These are phyloP conservation scores for Dioscorea zingiberensis DNA, from an alignment of 106 monocot species.

Conservation along the genomic window DNA sequence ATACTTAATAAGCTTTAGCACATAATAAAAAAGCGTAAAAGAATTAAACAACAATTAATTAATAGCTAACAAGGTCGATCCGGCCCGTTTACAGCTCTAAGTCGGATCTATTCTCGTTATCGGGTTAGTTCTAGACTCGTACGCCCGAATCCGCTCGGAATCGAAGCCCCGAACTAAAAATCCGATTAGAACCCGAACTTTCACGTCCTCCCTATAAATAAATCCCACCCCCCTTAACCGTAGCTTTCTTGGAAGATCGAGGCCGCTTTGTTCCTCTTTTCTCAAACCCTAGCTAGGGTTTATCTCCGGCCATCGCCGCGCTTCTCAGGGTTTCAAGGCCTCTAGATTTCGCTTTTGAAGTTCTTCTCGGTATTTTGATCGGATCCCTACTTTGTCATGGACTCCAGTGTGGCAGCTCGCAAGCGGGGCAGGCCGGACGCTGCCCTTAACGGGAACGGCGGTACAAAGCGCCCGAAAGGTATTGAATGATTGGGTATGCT, in stretches of 20 bases:
- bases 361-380: not conserved
- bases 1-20: too few species aligned
- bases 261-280: not conserved
- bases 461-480: constrained; percentile 43
- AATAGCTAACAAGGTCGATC: too few species aligned
- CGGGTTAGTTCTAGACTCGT: too few species aligned
- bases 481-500: not conserved
- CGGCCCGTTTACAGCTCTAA: too few species aligned
- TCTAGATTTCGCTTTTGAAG: too few species aligned
- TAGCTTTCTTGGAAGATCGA: not conserved
- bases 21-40: too few species aligned
- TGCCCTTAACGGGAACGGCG: constrained; percentile 17
- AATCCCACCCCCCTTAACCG: not conserved
- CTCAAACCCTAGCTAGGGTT: constrained; percentile 28
- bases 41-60: too few species aligned
- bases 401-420: constrained; percentile 6
- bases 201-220: too few species aligned
- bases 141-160: too few species aligned
- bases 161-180: too few species aligned
- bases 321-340: not conserved
- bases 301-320: not conserved
- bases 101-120: too few species aligned
- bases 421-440: constrained; percentile 35
- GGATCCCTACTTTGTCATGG: constrained; percentile 2
- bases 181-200: too few species aligned